Evolutionary conservation across 2,329 filamentous ascomycete genomes (phyloP).

Genomic region (Blastomyces gilchristii): DNA sequence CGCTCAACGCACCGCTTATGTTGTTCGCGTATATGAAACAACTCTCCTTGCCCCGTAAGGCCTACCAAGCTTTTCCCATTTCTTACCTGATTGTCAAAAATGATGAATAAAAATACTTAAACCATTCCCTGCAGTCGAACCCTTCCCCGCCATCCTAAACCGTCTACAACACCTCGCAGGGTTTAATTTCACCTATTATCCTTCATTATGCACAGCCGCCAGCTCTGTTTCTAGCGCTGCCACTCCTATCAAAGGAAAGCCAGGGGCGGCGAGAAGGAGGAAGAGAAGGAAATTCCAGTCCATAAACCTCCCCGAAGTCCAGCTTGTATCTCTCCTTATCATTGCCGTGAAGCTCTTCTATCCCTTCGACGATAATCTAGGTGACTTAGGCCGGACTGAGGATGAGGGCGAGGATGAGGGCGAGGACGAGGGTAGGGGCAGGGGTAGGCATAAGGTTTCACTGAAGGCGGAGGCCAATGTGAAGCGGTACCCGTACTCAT

Average conservation of each 20-base stretch:
- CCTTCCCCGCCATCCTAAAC: constrained; percentile 43
- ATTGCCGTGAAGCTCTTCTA: constrained; percentile 70
- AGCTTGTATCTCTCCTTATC: constrained; percentile 60
- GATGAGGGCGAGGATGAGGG: not conserved
- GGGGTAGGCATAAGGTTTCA: constrained; percentile 22
- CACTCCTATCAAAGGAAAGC: not conserved
- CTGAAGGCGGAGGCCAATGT: not conserved
- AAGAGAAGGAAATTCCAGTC: constrained; percentile 25
- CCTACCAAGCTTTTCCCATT: not conserved
- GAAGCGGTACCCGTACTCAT: constrained; percentile 39
- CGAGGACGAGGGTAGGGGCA: not conserved
- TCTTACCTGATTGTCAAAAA: not conserved
- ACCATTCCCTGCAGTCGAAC: constrained; percentile 21
- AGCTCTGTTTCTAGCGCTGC: constrained; percentile 10
- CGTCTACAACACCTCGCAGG: constrained; percentile 41
- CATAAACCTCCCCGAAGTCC: constrained; percentile 60
- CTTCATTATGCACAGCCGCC: too few species aligned
- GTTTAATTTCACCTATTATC: constrained; percentile 49
- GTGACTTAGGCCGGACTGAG: not conserved
- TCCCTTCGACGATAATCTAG: constrained; percentile 53
- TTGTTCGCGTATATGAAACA: constrained; percentile 60
- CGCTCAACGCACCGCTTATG: constrained; percentile 59
- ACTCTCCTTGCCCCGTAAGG: constrained; percentile 62
- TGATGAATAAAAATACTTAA: not conserved
- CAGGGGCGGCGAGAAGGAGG: not conserved